Conservation (phyloP, 2,329 filamentous ascomycete species). For the Penicillium psychrosexuale region DNA sequence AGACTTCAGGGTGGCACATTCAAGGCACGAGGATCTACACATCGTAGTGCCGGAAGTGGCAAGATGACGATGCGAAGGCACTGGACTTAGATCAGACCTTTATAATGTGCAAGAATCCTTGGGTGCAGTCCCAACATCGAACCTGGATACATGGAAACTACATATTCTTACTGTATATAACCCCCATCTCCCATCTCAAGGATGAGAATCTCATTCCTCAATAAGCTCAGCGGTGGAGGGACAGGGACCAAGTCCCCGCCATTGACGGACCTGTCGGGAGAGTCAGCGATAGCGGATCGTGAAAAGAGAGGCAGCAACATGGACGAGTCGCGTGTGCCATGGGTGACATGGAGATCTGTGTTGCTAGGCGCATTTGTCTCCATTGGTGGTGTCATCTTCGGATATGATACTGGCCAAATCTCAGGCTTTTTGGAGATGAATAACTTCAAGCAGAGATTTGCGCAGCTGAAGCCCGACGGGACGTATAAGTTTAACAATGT, state of each 20-base stretch:
- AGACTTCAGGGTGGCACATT: not conserved
- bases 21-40: constrained; percentile 7
- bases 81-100: not conserved
- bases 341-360: constrained; percentile 38
- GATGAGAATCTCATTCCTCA: constrained; percentile 16
- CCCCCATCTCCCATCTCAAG: not conserved
- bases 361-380: constrained; percentile 45
- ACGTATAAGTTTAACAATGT: constrained; percentile 41
- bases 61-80: constrained; percentile 9
- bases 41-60: constrained; percentile 7
- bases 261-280: constrained; percentile 11
- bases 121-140: not conserved
- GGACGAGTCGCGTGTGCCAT: constrained; percentile 32
- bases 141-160: not conserved
- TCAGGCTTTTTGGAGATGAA: constrained; percentile 44
- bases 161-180: not conserved
- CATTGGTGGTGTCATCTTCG: constrained; percentile 46
- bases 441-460: constrained; percentile 42
- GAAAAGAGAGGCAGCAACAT: constrained; percentile 18
- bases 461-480: constrained; percentile 31
- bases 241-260: constrained; percentile 6
- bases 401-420: constrained; percentile 47
- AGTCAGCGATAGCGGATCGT: not conserved
- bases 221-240: constrained; percentile 1
- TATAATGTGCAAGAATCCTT: not conserved